A percentile compares a stretch with the other conserved stretches of the same genome.
Evolutionary conservation across 2,329 filamentous ascomycete species (phyloP).

Genomic region (Cladophialophora bantiana): DNA sequence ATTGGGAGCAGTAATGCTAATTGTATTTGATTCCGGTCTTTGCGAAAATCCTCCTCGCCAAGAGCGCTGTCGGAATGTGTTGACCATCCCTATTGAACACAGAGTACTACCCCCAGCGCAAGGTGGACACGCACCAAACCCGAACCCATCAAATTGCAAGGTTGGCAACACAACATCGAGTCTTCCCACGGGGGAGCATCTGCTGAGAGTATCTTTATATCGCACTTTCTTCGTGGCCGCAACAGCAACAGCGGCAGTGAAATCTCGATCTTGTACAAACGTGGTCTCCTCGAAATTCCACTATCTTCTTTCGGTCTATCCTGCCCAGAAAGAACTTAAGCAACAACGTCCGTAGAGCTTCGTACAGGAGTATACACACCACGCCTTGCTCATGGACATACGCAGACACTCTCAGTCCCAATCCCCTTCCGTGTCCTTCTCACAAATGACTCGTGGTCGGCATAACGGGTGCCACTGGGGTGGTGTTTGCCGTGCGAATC

Average conservation of each 20-base stretch:
- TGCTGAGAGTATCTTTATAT: neutral
- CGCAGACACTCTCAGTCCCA: neutral
- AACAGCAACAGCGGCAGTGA: neutral
- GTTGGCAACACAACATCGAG: neutral
- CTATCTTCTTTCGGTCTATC: neutral
- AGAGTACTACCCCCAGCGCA: neutral
- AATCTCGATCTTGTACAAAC: neutral
- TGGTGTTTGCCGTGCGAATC: constrained; percentile 40
- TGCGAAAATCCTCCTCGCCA: neutral
- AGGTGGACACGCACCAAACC: neutral
- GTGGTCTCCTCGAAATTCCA: neutral
- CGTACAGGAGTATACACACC: neutral
- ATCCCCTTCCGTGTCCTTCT: neutral
- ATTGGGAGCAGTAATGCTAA: neutral
- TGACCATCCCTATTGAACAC: neutral
- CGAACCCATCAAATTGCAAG: neutral
- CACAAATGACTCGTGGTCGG: constrained; percentile 40
- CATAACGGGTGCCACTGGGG: constrained; percentile 46
- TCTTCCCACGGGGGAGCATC: neutral
- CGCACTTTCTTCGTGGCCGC: neutral
- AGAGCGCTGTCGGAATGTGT: neutral
- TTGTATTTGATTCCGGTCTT: too few relatives aligned
- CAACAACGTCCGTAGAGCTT: neutral
- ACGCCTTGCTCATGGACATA: neutral
- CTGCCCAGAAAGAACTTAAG: neutral